These are phyloP conservation scores for Termitomyces sp. DNA, from an alignment of 768 basidiomycete genomes.

Conservation along the genomic window DNA sequence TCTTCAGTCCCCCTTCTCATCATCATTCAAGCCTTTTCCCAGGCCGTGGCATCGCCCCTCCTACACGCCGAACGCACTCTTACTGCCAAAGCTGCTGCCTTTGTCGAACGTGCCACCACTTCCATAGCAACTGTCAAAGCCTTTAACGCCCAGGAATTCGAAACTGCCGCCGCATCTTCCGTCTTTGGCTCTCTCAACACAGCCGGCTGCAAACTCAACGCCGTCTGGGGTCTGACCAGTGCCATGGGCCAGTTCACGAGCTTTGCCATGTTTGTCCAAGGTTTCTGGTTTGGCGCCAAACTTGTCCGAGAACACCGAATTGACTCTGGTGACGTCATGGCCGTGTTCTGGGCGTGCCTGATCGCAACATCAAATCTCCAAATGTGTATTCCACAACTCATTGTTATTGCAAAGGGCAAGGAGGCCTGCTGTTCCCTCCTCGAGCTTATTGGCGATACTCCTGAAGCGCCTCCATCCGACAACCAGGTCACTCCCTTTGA, in stretches of 20 bases:
- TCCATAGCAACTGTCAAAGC: constrained; percentile 90
- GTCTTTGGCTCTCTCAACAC: constrained; percentile 39
- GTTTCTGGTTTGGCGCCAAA: constrained; percentile 93
- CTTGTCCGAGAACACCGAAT: constrained; percentile 77
- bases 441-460: constrained; percentile 49
- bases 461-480: constrained; percentile 6
- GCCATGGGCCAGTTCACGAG: constrained; percentile 75
- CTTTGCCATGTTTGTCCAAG: constrained; percentile 93
- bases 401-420: constrained; percentile 78
- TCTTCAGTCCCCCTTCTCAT: constrained; percentile 81
- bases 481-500: constrained; percentile 1
- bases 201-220: constrained; percentile 49
- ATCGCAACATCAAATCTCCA: constrained; percentile 87
- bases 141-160: constrained; percentile 67
- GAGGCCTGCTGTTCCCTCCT: constrained; percentile 69
- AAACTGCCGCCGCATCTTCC: constrained; percentile 38
- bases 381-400: constrained; percentile 78
- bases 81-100: constrained; percentile 68
- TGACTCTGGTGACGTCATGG: constrained; percentile 77
- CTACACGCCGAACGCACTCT: constrained; percentile 62
- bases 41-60: constrained; percentile 61
- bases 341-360: constrained; percentile 97
- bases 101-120: constrained; percentile 70
- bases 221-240: constrained; percentile 71
- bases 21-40: constrained; percentile 71